Evolutionary conservation across 768 basidiomycete species (phyloP), one percentile per base, ranked within the genome.

Genomic region (Leccinum subgranulosum): DNA sequence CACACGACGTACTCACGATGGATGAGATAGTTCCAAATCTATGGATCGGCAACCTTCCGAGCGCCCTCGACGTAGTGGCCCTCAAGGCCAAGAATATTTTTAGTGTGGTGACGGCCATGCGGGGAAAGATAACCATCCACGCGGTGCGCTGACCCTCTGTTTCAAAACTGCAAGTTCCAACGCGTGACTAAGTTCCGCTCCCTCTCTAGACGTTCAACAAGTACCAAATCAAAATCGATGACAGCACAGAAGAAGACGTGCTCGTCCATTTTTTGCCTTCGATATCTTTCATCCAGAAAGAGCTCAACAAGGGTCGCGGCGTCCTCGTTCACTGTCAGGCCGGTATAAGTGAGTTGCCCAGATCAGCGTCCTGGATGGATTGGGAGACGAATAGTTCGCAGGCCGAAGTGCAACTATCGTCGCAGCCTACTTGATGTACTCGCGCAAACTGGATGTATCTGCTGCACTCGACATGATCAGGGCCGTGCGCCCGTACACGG

Each of bases 251-350:
- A 51, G 84, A 84, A 34, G 93, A 97, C 67, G 80, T 94, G 25
- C 79, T 96, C 21, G 78, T 82, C 4, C 90, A 94, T 65, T 78
- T 97, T 58, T 75, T 92, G 11, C 84, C 88, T 1, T 83, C 87
- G 3, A 91, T 94, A 55, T 83, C 86, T 5, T 94, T 94, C 75
- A 94, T 97, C 47, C 80, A 90, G 60, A 79, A 81, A 12, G 89
- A 94, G 63, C 72, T 94, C 3, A 81, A 86, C 69, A 89, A 88
- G 65, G 85, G 82, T 0, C 76, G 86, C 29, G 87, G 88, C 1
- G 87, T 98, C 2, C 75, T 96, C 19, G 90, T 97, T 0, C 94
- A 97, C 72, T 96, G 94, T 68, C 87, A 91, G 57, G 92, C 91
- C 23, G 94, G 94, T 25, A 79, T 92, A 73, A 92, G 91, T 92